Evolutionary conservation across 2,329 filamentous ascomycete genomes (phyloP).

Genomic region (Botrytis squamosa): DNA sequence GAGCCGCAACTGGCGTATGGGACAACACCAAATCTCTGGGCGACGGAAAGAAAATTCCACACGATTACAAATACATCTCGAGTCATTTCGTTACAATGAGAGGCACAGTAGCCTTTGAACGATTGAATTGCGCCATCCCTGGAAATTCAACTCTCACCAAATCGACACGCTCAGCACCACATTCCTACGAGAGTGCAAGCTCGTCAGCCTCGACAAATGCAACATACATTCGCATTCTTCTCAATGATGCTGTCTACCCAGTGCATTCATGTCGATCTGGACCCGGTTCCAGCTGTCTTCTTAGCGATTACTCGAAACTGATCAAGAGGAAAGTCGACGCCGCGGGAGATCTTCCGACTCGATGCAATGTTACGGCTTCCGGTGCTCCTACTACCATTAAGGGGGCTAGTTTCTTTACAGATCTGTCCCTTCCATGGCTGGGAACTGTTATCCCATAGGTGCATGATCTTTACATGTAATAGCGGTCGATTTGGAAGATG

Average conservation of each 20-base stretch:
- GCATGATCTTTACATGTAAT: too few relatives aligned
- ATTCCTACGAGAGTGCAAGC: background rate
- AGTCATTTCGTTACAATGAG: slow-evolving; percentile 61
- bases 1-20: slow-evolving; percentile 59
- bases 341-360: background rate
- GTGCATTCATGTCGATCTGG: background rate
- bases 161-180: background rate
- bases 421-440: slow-evolving; percentile 7
- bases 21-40: slow-evolving; percentile 43
- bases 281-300: slow-evolving; percentile 4
- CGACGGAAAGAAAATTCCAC: slow-evolving; percentile 45
- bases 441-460: background rate
- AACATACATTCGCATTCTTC: slow-evolving; percentile 10
- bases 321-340: background rate
- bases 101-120: slow-evolving; percentile 61
- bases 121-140: background rate
- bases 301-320: background rate
- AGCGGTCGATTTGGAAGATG: background rate
- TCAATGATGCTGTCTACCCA: slow-evolving; percentile 12
- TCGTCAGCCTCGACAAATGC: background rate
- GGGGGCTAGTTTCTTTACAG: slow-evolving; percentile 14
- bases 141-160: background rate
- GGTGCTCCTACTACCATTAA: background rate
- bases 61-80: slow-evolving; percentile 52
- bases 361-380: slow-evolving; percentile 13